Conservation (phyloP, 306 rosid genomes). For the Trifolium repens region DNA sequence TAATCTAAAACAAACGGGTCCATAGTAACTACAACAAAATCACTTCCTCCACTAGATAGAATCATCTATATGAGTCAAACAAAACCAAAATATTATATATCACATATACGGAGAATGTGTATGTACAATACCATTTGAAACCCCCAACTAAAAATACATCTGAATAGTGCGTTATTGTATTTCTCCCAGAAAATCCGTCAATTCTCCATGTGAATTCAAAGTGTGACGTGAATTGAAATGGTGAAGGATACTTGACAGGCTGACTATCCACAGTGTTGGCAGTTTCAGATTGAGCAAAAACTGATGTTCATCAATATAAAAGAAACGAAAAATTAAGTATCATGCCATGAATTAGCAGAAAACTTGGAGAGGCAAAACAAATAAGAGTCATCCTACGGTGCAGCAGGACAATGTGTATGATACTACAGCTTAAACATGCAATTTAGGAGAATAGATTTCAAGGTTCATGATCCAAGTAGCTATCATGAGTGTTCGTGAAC, state of each 20-base stretch:
- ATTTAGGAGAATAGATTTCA: no score
- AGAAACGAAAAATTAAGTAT: background rate
- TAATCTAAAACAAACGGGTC: no score
- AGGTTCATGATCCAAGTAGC: no score
- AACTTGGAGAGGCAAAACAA: background rate
- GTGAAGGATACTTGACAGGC: background rate
- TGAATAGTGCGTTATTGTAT: no score
- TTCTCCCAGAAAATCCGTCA: background rate
- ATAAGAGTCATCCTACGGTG: no score
- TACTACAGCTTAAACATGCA: no score
- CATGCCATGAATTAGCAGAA: background rate
- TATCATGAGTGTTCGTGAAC: no score
- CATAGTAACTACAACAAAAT: background rate
- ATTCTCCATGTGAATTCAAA: background rate
- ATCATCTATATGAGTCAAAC: background rate
- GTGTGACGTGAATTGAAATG: background rate
- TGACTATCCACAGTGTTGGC: conserved; percentile 48
- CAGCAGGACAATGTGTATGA: no score
- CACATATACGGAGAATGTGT: no score
- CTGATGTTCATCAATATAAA: background rate
- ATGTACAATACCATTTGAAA: background rate
- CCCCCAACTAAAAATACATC: background rate
- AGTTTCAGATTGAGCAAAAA: conserved; percentile 62
- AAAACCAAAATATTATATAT: background rate
- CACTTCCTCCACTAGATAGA: background rate